Evolutionary conservation across 2,329 filamentous ascomycete species (phyloP), one percentile per base, ranked within the genome.

Genomic region (Juglanconis oblonga): DNA sequence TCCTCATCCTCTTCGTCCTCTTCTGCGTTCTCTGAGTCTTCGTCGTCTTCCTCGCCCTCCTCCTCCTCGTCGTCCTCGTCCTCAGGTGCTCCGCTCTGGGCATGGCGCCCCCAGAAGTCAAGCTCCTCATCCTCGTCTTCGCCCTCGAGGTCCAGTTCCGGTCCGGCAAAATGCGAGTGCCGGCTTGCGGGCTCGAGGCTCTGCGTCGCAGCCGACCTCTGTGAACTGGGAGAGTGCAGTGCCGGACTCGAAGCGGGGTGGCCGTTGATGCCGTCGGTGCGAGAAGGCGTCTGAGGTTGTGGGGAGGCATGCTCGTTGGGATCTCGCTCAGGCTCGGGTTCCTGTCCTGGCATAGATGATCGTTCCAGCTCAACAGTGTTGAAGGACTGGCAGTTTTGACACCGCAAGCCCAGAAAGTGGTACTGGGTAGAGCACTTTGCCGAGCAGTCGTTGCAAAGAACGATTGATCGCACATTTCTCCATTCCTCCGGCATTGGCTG

Each of bases 341-440:
- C 13, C 11, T 55, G 49, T 7, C 42, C 50, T n/a, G 61, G 61
- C 57, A 60, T 62, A 9, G 54, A 48, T 17, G 61, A 62, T 4
- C 61, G 61, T 14, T 62, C 55, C 32, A 89, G 73, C 67, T 89
- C 84, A 14, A 82, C 84, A 0, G 87, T 90, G 68, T 90, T 90
- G 68, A 89, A 90, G 3, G 87, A 89, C 47, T 81, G 77, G 69
- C 87, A 90, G 40, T 88, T 85, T 13, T 82, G 87, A 71, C 95
- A 99, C 74, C 96, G 97, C 50, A 97, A 79, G 0, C 95, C 95
- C 4, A 98, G 79, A 92, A 95, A 99, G 74, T 99, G 95, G 71
- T 96, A 99, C 35, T 85, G 83, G 29, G 95, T 92, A 29, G 90
- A 89, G 63, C 89, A 93, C 71, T 92, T 93, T 11, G 90, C 90